Base-by-base conservation (phyloP, 2,329 filamentous ascomycete species). In the Chrysosporium keratinophilum region DNA sequence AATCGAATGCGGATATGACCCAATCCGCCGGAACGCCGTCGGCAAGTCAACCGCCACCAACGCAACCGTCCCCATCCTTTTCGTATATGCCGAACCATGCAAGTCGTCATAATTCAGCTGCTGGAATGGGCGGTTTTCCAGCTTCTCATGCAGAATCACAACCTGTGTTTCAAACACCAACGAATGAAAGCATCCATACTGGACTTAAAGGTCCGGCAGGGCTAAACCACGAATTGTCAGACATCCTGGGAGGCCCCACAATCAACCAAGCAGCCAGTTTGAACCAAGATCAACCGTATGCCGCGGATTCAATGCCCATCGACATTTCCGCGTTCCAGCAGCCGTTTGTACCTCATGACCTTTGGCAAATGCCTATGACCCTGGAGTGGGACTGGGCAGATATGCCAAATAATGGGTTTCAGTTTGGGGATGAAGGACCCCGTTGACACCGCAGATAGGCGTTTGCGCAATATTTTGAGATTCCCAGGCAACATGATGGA, bases 361-460 rank as follows among this genome's bases (percentile, higher is more conserved):
- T 97, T 23, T 98, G 93, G 82, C 86, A 91, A 67, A 84, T 97
- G 80, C 90, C 91, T 1, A 95, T 95, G 84, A 94, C 88, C 2
- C 78, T 97, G 19, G 91, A 97, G 66, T 96, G 90, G 89, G 88
- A 85, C 60, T 87, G 83, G 83, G 80, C 72, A 2, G 73, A 75
- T 54, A 58, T 60, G 57, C 35, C 54, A 3, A 55, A 52, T 56
- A 64, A 43, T n/a, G 44, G 35, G 1, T 54, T 48, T 11, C 34
- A 39, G n/a, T 54, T 54, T 37, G 51, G 44, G 9, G 51, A 48
- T 12, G 51, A 54, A 20, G 45, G 43, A 17, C 39, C 46, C 23
- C 28, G 20, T 41, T 49, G 20, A 49, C 5, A 15, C 31, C 5
- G 11, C 4, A 5, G n/a, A 34, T 17, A 17, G 11, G n/a, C 9